Evolutionary conservation across 495 filamentous ascomycete species (phyloP), one percentile per base, ranked within the genome.

Genomic region (Trichoderma orchidacearum): DNA sequence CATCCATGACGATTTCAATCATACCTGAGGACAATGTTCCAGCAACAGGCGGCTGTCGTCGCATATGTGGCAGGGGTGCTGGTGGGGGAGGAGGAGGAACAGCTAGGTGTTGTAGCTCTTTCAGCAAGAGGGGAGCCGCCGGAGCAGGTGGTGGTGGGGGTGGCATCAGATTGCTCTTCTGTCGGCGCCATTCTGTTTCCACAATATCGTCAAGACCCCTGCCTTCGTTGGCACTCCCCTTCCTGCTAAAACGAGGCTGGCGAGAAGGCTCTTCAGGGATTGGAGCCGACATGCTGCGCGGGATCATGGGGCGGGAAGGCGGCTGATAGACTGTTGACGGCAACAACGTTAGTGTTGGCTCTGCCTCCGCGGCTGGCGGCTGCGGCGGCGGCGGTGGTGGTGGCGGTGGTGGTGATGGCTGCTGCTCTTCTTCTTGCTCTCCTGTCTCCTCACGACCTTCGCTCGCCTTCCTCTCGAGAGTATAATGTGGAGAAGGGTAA

Each of bases 81-180:
- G 86, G 84, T 11, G 84, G 84, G 0, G 83, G 84, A 3, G 83
- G 84, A 3, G 84, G 81, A 4, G 81, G 81, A 15, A 63, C 73
- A 28, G 83, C 82, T 8, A 96, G 78, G 69, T 96, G 90, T 64
- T 90, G 86, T n/a, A 95, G 80, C 60, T 95, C 86, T 53, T 84
- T 83, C 35, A 95, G 74, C 30, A 95, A 78, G 11, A 70, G 70
- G 7, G 70, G 70, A 1, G 28, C 30, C 29, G 51, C 30, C 30
- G 51, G 51, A 18, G 51, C 18, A 36, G 74, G 75, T 0, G 74
- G 75, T 1, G 77, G 75, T 5, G 76, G 76, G 8, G 77, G 76
- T 0, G 76, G 75, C 27, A 71, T 69, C 35, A 74, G 70, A 57
- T 74, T 72, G 41, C 76, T 69, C 32, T 70, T 62, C 28, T 63